phyloP scores from a whole-genome alignment of 495 filamentous ascomycete genomes.

The Chaetomium fimeti region DNA sequence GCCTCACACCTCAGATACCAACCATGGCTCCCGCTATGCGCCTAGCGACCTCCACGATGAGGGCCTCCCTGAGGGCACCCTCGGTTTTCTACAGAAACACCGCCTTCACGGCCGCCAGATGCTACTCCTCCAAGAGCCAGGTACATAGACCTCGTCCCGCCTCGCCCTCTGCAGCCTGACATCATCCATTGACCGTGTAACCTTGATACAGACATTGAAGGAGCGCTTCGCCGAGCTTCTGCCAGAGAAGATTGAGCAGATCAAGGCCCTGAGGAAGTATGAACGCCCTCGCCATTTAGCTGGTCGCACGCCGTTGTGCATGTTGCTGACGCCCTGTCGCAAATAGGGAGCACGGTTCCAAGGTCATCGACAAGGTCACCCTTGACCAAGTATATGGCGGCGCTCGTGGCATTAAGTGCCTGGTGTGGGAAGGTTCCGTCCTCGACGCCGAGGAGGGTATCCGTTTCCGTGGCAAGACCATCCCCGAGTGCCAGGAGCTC shows the following conservation, averaged over 20 bases:
- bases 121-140: slow-evolving; percentile 89
- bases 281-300: slow-evolving; percentile 27
- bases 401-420: slow-evolving; percentile 96
- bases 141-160: slow-evolving; percentile 55
- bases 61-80: slow-evolving; percentile 64
- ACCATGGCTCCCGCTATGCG: slow-evolving; percentile 79
- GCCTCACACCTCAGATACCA: slow-evolving; percentile 25
- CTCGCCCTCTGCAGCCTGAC: slow-evolving; percentile 22
- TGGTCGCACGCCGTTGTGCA: background rate
- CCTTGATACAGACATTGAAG: slow-evolving; percentile 75
- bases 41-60: slow-evolving; percentile 70
- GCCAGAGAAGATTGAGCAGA: slow-evolving; percentile 94
- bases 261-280: slow-evolving; percentile 96
- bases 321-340: slow-evolving; percentile 23
- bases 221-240: slow-evolving; percentile 96
- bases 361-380: slow-evolving; percentile 94
- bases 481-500: slow-evolving; percentile 95
- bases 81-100: slow-evolving; percentile 61
- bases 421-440: slow-evolving; percentile 99
- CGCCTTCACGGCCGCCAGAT: slow-evolving; percentile 77
- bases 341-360: slow-evolving; percentile 83
- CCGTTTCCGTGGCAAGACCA: slow-evolving; percentile 96
- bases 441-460: slow-evolving; percentile 98
- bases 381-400: slow-evolving; percentile 99
- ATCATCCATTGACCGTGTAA: slow-evolving; percentile 36